These are phyloP conservation scores for Cornus controversa DNA, from an alignment of 148 eudicot species.

Conservation along the genomic window DNA sequence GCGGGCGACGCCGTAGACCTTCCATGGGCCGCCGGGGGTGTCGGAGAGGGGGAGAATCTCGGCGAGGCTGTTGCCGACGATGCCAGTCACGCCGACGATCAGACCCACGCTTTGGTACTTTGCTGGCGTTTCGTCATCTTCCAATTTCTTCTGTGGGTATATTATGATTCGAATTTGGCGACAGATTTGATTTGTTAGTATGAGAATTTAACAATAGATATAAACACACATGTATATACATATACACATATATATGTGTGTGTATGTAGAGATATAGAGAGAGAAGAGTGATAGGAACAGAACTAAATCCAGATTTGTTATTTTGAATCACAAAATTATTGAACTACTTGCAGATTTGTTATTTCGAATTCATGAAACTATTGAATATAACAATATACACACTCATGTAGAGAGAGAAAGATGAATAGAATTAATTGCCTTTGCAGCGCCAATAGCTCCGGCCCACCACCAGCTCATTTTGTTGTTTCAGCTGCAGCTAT, in stretches of 20 bases:
- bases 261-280: too few species aligned
- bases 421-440: conserved; percentile 4
- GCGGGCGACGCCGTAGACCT: conserved; percentile 12
- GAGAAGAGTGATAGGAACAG: too few species aligned
- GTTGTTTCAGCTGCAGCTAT: neutral
- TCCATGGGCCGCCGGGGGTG: conserved; percentile 16
- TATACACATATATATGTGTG: too few species aligned
- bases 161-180: neutral
- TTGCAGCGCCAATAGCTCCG: conserved; percentile 30
- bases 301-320: too few species aligned
- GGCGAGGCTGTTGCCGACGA: conserved; percentile 10
- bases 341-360: too few species aligned
- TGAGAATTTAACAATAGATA: too few species aligned
- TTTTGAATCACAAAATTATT: too few species aligned
- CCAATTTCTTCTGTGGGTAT: neutral
- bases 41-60: conserved; percentile 14
- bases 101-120: conserved; percentile 9
- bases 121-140: conserved; percentile 5
- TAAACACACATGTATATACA: too few species aligned
- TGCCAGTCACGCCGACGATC: conserved; percentile 4
- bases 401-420: neutral
- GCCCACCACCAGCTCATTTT: conserved; percentile 39
- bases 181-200: neutral
- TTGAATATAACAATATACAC: too few species aligned
- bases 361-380: too few species aligned